Base-by-base conservation (phyloP, 176 grass and related monocot genomes). In the Rhynchospora pubera region DNA sequence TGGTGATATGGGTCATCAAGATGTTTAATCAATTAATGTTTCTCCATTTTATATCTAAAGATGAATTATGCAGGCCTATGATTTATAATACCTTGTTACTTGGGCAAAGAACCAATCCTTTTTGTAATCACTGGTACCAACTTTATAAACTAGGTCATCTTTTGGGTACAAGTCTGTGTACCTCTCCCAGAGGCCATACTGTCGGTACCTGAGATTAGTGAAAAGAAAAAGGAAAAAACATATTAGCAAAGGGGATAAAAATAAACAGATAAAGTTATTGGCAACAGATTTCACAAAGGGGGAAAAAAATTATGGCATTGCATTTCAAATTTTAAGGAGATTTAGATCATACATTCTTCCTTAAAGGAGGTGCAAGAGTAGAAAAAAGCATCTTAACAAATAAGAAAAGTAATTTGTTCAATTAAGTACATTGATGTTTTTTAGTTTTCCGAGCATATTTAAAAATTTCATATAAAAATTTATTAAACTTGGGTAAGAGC, bases 31-130 rank as follows among this genome's bases (percentile, higher is more conserved):
- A 18, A 63, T 7, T 22, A 15, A 39, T 63, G 8, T 22, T 63
- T 24, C 18, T 21, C 6, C 18, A 21, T 63, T 8, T 63, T 16
- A 63, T 21, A 21, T 63, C 34, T 39, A 39, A 39, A 39, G 34
- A 39, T 39, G 4, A 21, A 18, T 63, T 24, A 63, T 16, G 15
- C 9, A 44, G 6, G 39, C 6, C 42, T 43, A 39, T 44, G 30
- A 5, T 66, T 16, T 9, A 77, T 77, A 9, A 6, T 18, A 24
- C 94, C 91, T 92, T 14, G 89, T 92, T 64, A 92, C 94, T 30
- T 97, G 94, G 4, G 91, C 90, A 45, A 94, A 97, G 83, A 94
- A 97, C 94, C 94, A 97, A 74, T 97, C 90, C 39, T 78, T 97
- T 47, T 64, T 87, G 65, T 83, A 73, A 55, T 92, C 55, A 71